Conservation (phyloP, 495 filamentous ascomycete species). For the Trypethelium eluteriae region DNA sequence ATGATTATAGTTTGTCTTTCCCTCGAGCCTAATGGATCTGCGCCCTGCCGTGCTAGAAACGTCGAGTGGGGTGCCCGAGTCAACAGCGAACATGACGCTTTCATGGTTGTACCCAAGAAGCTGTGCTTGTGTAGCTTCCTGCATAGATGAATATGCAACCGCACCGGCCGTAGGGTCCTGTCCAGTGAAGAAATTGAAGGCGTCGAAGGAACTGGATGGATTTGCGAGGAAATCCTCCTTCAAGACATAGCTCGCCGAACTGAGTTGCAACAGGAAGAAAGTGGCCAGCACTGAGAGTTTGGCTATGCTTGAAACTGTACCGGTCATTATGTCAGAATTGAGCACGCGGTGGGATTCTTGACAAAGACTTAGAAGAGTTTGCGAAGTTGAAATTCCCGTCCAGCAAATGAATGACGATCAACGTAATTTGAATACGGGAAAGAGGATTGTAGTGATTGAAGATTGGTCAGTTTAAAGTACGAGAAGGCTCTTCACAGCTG, state of each 20-base stretch:
- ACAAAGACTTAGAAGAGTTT: neutral
- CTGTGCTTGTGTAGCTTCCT: slow-evolving; percentile 10
- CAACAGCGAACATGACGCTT: slow-evolving; percentile 27
- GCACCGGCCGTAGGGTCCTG: slow-evolving; percentile 31
- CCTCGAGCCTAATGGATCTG: slow-evolving; percentile 28
- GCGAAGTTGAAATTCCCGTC: neutral
- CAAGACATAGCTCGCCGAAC: neutral
- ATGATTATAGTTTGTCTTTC: slow-evolving; percentile 29
- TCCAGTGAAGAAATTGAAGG: slow-evolving; percentile 44
- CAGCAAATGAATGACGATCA: neutral
- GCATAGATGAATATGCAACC: slow-evolving; percentile 25
- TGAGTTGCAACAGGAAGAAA: neutral
- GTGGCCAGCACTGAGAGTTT: slow-evolving; percentile 5
- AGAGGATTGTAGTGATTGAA: no score
- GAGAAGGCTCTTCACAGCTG: neutral
- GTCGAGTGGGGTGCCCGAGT: slow-evolving; percentile 25
- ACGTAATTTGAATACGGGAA: neutral
- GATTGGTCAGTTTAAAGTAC: neutral
- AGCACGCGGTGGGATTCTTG: no score
- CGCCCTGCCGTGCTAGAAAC: slow-evolving; percentile 24
- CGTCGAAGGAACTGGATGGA: slow-evolving; percentile 42
- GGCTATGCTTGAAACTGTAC: neutral
- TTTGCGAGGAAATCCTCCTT: slow-evolving; percentile 4
- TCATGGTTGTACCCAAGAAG: slow-evolving; percentile 16
- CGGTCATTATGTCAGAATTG: neutral